These are phyloP conservation scores for Solanum pinnatisectum DNA, from an alignment of 257 asterid species.

Conservation along the genomic window DNA sequence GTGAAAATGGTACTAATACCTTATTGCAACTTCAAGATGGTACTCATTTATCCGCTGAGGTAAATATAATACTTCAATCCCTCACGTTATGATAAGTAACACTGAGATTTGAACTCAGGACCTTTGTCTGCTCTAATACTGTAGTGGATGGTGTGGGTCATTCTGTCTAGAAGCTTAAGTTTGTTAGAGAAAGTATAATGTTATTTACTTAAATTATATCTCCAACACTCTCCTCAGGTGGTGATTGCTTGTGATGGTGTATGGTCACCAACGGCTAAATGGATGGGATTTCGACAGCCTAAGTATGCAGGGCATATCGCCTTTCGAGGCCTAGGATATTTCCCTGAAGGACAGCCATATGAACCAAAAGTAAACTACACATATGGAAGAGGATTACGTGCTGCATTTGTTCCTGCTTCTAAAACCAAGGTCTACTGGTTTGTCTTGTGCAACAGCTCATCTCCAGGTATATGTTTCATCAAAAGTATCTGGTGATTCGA, in stretches of 20 bases:
- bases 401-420: slow-evolving; percentile 66
- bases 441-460: slow-evolving; percentile 55
- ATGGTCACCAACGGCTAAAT: slow-evolving; percentile 74
- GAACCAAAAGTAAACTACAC: slow-evolving; percentile 44
- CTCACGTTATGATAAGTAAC: not conserved
- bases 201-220: not conserved
- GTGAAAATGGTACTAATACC: slow-evolving; percentile 26
- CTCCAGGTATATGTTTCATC: slow-evolving; percentile 42
- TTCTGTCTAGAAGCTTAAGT: not conserved
- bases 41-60: slow-evolving; percentile 62
- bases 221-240: slow-evolving; percentile 25
- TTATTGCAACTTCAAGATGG: slow-evolving; percentile 46
- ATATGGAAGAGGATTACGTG: slow-evolving; percentile 75
- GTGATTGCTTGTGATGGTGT: slow-evolving; percentile 86
- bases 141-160: not conserved
- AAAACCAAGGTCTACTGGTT: slow-evolving; percentile 82
- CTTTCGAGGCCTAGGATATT: slow-evolving; percentile 63
- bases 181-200: not conserved
- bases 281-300: slow-evolving; percentile 83
- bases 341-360: slow-evolving; percentile 65
- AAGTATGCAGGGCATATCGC: slow-evolving; percentile 67
- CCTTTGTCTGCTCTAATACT: not conserved
- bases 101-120: not conserved
- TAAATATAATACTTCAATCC: slow-evolving; percentile 1
- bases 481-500: not conserved